Percentiles rank a stretch among this genome's conserved stretches.
Conservation (phyloP, 257 asterid species). For the Cinchona pubescens region DNA sequence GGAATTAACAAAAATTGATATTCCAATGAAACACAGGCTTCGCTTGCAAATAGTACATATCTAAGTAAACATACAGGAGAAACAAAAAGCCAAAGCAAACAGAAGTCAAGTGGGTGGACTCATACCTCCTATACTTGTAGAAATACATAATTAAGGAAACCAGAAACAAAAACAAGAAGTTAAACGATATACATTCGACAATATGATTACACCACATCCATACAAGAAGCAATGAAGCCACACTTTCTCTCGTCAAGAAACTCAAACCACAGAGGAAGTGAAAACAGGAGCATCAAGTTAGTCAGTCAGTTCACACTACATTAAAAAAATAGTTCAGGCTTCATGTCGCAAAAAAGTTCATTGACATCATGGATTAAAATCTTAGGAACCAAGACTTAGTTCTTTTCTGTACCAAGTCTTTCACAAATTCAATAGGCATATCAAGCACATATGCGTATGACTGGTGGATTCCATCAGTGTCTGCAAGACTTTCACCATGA, state of each 20-base stretch:
- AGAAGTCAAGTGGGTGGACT: background rate
- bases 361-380: background rate
- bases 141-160: background rate
- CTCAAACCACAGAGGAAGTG: too few species aligned
- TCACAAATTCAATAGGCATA: background rate
- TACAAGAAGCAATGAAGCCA: background rate
- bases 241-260: background rate
- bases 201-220: background rate
- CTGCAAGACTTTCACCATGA: background rate
- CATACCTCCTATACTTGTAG: background rate
- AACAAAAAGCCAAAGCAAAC: background rate
- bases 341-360: background rate
- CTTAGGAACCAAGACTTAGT: background rate
- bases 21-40: background rate
- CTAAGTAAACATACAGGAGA: background rate
- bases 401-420: background rate
- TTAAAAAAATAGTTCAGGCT: background rate
- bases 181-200: background rate
- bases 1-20: background rate
- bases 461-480: background rate
- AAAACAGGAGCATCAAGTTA: too few species aligned
- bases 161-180: background rate
- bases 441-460: background rate
- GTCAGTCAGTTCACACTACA: too few species aligned
- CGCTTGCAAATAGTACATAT: background rate